Conservation (phyloP, 257 asterid genomes). For the Rehmannia glutinosa region DNA sequence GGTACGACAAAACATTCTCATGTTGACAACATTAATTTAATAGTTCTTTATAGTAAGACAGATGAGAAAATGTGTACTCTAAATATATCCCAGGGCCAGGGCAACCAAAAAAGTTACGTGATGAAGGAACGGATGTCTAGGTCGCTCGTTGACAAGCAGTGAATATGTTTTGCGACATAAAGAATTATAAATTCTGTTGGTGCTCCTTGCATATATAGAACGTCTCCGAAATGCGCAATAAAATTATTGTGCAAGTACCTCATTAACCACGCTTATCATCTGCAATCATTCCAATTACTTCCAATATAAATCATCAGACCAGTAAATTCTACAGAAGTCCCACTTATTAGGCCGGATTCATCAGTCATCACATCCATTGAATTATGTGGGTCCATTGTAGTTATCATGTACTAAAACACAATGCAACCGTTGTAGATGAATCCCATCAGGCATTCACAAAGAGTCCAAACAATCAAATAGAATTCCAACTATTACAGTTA, state of each 20-base stretch:
- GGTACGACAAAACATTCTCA: not conserved
- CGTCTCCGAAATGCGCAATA: not conserved
- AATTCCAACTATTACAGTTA: not conserved
- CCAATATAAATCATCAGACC: not conserved
- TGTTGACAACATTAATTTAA: not conserved
- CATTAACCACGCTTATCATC: not conserved
- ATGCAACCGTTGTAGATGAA: not conserved
- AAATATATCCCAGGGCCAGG: too few species aligned
- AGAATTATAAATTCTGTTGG: not conserved
- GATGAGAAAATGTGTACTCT: not conserved
- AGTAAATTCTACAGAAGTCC: not conserved
- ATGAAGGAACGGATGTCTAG: not conserved
- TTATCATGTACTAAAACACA: not conserved
- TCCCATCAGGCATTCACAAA: not conserved
- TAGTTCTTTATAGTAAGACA: not conserved
- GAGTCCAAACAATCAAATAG: not conserved
- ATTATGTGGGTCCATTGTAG: not conserved
- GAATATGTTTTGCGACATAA: not conserved
- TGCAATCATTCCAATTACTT: not conserved
- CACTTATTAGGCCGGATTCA: conserved; percentile 8
- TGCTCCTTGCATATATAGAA: not conserved
- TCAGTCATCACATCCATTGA: not conserved
- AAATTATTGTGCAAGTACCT: not conserved
- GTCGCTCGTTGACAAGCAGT: too few species aligned
- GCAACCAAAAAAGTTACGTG: too few species aligned